Conservation (phyloP, 208 protist genomes). For the Leishmania mexicana region DNA sequence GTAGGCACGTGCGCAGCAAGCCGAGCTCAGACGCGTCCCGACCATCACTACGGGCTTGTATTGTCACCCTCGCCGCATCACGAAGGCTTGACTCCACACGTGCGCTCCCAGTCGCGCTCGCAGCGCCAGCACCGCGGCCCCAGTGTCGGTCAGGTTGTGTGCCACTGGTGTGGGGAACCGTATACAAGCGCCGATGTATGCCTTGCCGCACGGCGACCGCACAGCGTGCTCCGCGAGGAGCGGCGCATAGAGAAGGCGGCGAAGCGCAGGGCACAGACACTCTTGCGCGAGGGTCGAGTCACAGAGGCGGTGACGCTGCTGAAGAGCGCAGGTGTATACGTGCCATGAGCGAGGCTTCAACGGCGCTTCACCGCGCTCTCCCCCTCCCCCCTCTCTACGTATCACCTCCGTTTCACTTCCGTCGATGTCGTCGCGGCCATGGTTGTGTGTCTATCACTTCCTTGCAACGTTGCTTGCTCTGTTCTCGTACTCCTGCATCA, state of each 20-base stretch:
- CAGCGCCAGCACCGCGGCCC: slow-evolving; percentile 9
- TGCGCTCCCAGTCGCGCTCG: neutral
- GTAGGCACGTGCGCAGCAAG: neutral
- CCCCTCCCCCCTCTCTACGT: neutral
- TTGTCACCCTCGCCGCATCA: neutral
- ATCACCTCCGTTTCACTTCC: neutral
- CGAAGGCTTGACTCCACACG: neutral
- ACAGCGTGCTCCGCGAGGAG: slow-evolving; percentile 37
- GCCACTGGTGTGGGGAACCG: slow-evolving; percentile 39
- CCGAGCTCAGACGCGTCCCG: neutral
- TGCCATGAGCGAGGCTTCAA: neutral
- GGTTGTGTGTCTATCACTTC: neutral
- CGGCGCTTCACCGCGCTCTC: neutral
- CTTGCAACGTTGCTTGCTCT: neutral
- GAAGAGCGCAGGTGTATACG: slow-evolving; percentile 18
- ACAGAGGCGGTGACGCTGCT: slow-evolving; percentile 49
- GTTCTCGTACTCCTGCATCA: neutral
- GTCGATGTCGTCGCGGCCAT: neutral
- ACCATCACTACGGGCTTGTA: neutral
- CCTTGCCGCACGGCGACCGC: slow-evolving; percentile 26
- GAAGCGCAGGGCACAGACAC: slow-evolving; percentile 50
- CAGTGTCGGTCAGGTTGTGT: slow-evolving; percentile 30
- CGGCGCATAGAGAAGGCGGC: slow-evolving; percentile 48
- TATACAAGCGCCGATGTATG: slow-evolving; percentile 40
- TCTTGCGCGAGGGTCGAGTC: slow-evolving; percentile 43